phyloP scores from a whole-genome alignment of 2,329 filamentous ascomycete species.

The Tolypocladium tropicale region DNA sequence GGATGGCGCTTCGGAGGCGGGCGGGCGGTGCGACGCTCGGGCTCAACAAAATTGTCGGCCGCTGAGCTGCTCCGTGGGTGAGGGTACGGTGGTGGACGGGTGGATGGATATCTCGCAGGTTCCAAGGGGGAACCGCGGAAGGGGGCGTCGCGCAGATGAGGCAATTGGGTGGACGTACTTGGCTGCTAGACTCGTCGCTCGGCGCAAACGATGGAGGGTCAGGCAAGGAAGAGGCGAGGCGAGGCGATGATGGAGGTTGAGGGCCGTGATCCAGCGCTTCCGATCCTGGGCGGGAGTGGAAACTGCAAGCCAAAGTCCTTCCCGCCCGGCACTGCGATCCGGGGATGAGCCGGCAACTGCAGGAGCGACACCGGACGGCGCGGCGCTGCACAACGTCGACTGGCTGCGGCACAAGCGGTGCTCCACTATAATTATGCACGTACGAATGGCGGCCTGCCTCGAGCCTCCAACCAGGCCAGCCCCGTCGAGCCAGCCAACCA shows the following conservation, averaged over 20 bases:
- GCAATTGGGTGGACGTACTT: not conserved
- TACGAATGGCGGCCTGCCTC: too few species aligned
- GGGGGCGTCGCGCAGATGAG: not conserved
- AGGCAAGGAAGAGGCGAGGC: not conserved
- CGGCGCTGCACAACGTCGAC: not conserved
- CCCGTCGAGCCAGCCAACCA: not conserved
- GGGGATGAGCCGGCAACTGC: not conserved
- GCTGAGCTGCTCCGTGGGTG: too few species aligned
- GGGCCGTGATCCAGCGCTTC: not conserved
- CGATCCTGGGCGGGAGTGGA: not conserved
- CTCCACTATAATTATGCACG: not conserved
- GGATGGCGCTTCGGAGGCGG: not conserved
- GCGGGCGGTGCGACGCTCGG: not conserved
- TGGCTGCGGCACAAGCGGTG: not conserved
- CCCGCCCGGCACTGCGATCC: not conserved
- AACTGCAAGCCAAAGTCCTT: not conserved
- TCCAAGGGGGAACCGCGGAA: not conserved
- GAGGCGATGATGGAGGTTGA: not conserved
- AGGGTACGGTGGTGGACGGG: not conserved
- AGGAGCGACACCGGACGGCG: not conserved
- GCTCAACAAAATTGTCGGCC: not conserved
- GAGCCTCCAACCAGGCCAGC: not conserved
- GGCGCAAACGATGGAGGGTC: not conserved
- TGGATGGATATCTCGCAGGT: not conserved
- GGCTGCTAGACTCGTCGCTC: not conserved